Evolutionary conservation across 1,284 basidiomycete species (phyloP), one percentile per base, ranked within the genome.

Genomic region (Tetrapyrgos nigripes): DNA sequence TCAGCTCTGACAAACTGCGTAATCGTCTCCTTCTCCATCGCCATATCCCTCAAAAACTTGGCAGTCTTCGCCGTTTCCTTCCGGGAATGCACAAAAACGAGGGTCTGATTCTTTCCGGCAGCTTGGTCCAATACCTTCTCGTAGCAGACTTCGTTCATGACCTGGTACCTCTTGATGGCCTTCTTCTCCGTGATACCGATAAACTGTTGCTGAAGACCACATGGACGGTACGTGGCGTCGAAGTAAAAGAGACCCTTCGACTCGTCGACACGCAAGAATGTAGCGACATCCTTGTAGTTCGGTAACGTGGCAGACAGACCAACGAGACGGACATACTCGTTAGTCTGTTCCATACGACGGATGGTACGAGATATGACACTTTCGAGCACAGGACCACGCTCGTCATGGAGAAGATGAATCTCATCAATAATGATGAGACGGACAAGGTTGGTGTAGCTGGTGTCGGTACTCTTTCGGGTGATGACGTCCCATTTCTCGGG

Each of bases 401-500:
- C 97, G 70, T 99, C 97, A 73, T 99, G 97, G 21, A 99, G 80
- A 52, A 99, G 76, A 72, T 99, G 97, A 69, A 99, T 99, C 73
- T 99, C 97, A 73, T 99, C 97, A 65, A 99, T 93, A 73, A 99
- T 98, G 76, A 99, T 88, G 55, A 99, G 87, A 17, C 96, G 88
- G 14, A 99, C 97, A 53, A 99, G 88, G 71, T 98, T 99, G 56
- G 96, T 98, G 76, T 98, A 99, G 63, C 91, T 93, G 19, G 94
- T 96, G 69, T 99, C 97, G 6, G 96, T 97, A 66, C 91, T 94
- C 81, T 99, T 99, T 64, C 97, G 92, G 27, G 96, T 98, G 74
- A 99, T 97, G 66, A 98, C 96, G 69, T 99, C 97, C 95, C 96
- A 99, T 76, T 99, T 99, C 78, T 99, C 97, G 0, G 97, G 97